Base-by-base conservation (phyloP, 345 rosid species). In the Lumnitzera littorea region DNA sequence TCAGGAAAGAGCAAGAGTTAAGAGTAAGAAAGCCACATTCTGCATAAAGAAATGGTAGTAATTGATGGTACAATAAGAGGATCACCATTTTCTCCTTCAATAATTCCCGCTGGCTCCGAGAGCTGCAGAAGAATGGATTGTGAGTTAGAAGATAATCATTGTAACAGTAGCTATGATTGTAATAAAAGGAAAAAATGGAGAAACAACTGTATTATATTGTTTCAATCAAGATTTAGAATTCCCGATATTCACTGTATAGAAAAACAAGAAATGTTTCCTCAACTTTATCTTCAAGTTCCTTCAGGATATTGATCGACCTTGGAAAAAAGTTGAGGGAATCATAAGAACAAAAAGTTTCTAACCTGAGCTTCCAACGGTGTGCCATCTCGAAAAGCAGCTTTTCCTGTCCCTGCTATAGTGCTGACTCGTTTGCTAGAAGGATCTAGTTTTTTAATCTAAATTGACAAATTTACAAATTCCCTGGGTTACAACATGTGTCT, bases 381-480 rank as follows among this genome's bases (percentile, higher is more conserved):
- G 75, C 98, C 98, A 62, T 89, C 96, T 74, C 75, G 82, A 75
- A 89, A 92, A 78, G 96, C 96, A 13, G 96, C 96, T 81, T 87
- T 92, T 56, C 96, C 98, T 13, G 91, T 85, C 65, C 98, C 98
- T 25, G 91, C 96, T 60, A 92, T 50, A 15, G 96, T 89, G 24
- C 69, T 81, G 62, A 89, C 88, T 70, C 76, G 82, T 75, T 80
- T 89, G 63, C 74, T 85, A 27, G 79, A 73, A 29, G 91, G 96
- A 63, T 89, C 91, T 57, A 92, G 74, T 80, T 76, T 87, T 80
- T 92, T 92, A 64, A 92, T 89, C 98, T 92, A 78, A 57, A 66
- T 67, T 65, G 29, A 31, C 29, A 14, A 27, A 5, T 11, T 24
- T 15, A 53, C 46, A 57, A 57, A 12, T 57, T 43, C 43, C 36